Conservation (phyloP, 2,329 filamentous ascomycete genomes). For the Colletotrichum somersetense region DNA sequence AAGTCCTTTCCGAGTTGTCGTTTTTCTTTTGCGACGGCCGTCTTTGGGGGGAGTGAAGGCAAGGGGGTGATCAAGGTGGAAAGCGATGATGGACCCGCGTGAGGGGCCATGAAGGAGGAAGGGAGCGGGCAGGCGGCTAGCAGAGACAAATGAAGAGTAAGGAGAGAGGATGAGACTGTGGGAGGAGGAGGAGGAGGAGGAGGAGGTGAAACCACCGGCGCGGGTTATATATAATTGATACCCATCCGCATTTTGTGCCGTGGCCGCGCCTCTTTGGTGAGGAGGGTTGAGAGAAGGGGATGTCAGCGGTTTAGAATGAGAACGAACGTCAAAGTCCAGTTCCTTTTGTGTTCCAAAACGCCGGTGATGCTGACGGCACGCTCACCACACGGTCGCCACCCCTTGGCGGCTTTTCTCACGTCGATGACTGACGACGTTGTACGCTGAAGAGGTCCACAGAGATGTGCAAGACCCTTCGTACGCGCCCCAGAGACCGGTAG, state of each 20-base stretch:
- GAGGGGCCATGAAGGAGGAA: not conserved
- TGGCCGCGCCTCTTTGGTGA: slow-evolving; percentile 58
- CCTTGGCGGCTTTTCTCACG: no score
- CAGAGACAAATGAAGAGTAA: not conserved
- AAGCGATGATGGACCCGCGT: not conserved
- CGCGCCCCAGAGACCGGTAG: no score
- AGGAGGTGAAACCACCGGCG: not conserved
- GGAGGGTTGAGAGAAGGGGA: not conserved
- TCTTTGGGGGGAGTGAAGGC: not conserved
- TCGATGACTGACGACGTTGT: no score
- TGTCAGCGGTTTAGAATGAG: not conserved
- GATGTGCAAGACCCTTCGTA: no score
- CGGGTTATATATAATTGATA: slow-evolving; percentile 33
- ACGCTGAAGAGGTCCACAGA: no score
- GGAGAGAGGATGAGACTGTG: not conserved
- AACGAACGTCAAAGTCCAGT: not conserved
- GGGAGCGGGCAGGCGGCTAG: not conserved
- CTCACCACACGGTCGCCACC: no score
- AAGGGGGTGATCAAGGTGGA: not conserved
- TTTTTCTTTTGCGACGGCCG: not conserved
- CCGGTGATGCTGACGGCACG: not conserved
- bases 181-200: not conserved
- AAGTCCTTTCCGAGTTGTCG: not conserved
- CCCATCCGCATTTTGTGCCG: slow-evolving; percentile 56
- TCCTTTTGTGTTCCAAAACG: not conserved